Base-by-base conservation (phyloP, 352 stramenopile genomes). In the Phytophthora quininea region DNA sequence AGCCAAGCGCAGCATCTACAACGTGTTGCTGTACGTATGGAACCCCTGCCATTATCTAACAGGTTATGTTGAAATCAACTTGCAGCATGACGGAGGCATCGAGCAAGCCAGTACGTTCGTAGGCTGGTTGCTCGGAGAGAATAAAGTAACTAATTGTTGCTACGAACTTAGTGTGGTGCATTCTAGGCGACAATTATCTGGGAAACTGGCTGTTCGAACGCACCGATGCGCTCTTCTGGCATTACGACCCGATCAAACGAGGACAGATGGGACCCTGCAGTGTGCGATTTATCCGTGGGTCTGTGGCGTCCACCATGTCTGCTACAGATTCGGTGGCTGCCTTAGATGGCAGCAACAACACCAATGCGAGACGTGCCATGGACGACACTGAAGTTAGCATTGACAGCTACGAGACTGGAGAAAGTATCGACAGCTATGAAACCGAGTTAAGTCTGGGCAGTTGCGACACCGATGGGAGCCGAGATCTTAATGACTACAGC, bases 21-120 rank as follows among this genome's bases (percentile, higher is more conserved):
- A 69, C 33, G 43, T 83, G 10, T 45, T 69, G 52, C 51, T 83
- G 32, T 76, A 69, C 29, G 48, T 67, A 4, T 83, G 73, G 69
- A 83, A 83, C 27, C 75, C 71, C 46, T 80, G 73, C 40, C 75
- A 83, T 32, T 74, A 76, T 45, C 49, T 83, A 9, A 83, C 75
- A 15, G 75, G 75, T 4, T 83, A 83, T 48, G 60, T 78, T 24
- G 75, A 83, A 53, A 76, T 83, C 42, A 83, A 83, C 40, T 55
- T 83, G 35, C 75, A 83, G 53, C 69, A 76, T 19, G 68, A 79
- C 12, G 68, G 71, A 40, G 64, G 64, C 52, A 74, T 83, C 56
- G 75, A 83, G 33, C 75, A 83, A 59, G 71, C 75, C 40, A 83
- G 75, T 83, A 74, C 24, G 71, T 69, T 54, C 43, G 11, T 45